These are phyloP conservation scores for Carex sylvatica DNA, from an alignment of 202 grass and related monocot genomes.

Conservation along the genomic window DNA sequence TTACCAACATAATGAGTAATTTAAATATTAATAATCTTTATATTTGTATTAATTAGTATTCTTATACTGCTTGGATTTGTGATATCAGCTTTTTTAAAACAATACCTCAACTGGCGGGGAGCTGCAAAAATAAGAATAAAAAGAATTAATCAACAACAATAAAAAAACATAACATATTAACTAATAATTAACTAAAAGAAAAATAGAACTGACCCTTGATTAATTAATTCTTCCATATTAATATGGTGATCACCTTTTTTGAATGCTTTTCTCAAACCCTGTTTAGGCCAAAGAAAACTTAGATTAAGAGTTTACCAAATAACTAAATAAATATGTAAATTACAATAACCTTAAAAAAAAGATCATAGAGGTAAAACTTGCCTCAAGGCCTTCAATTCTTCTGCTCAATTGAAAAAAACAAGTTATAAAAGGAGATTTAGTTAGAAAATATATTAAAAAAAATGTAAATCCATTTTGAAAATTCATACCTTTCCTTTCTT, in stretches of 20 bases:
- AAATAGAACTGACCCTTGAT: slow-evolving; percentile 54
- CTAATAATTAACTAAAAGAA: not conserved
- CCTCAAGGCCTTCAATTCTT: slow-evolving; percentile 85
- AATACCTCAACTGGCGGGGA: slow-evolving; percentile 68
- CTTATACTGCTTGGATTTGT: not conserved
- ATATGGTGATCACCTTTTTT: slow-evolving; percentile 86
- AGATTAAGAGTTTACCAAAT: not conserved
- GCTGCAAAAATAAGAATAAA: slow-evolving; percentile 47
- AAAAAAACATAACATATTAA: not conserved
- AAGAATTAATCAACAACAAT: not conserved
- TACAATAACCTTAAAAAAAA: not conserved
- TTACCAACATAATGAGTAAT: not conserved
- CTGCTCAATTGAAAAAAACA: slow-evolving; percentile 32
- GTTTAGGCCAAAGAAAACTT: slow-evolving; percentile 19
- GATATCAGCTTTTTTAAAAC: not conserved
- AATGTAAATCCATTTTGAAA: not conserved
- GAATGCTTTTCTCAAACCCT: slow-evolving; percentile 92
- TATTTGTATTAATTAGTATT: not conserved
- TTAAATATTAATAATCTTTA: not conserved
- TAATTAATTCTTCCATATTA: slow-evolving; percentile 74
- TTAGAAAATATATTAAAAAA: not conserved
- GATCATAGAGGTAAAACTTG: slow-evolving; percentile 25
- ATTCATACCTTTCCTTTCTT: slow-evolving; percentile 67
- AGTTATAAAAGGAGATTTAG: not conserved
- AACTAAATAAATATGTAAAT: not conserved